Evolutionary conservation across 495 filamentous ascomycete genomes (phyloP), one percentile per base, ranked within the genome.

Genomic region (Trichoderma orchidacearum): DNA sequence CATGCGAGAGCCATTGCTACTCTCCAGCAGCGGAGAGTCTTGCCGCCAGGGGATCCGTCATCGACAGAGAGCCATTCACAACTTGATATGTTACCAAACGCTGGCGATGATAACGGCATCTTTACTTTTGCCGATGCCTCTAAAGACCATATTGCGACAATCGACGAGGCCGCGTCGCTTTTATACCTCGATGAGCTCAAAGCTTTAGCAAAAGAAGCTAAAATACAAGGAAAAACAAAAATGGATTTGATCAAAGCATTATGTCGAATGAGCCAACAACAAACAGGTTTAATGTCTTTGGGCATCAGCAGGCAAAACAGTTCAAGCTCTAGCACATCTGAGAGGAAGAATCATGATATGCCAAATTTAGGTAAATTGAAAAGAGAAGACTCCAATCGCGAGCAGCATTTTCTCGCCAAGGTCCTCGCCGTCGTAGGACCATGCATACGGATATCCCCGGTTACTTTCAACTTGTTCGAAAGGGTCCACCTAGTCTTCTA

Each of bases 401-500:
- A 69, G 56, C 61, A 66, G 11, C 72, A 74, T 58, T 75, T 73
- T 31, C 62, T 78, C 7, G 61, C 62, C 51, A 96, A 92, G 67
- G 95, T 96, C 36, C 64, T 96, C 56, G 76, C 80, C 57, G 82
- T 80, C 31, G 89, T 88, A 3, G 93, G 93, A 0, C 82, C 87
- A 30, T 90, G 90, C 56, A 86, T 96, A 51, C 75, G 92, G 35
- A 83, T 98, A 15, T 84, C 89, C 1, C 67, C 83, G 1, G 73
- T 83, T 7, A 78, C 83, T n/a, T 79, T 89, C 56, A 86, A 82
- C 57, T 78, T 98, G 4, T 98, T 98, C 62, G 90, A 96, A 64
- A 81, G 93, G 30, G 89, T 96, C 1, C 92, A 97, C 69, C 71
- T 98, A 6, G 91, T 98, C 52, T 97, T 96, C 65, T 96, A 96